These are phyloP conservation scores for Salix brachista DNA, from an alignment of 345 rosid genomes.

Conservation along the genomic window DNA sequence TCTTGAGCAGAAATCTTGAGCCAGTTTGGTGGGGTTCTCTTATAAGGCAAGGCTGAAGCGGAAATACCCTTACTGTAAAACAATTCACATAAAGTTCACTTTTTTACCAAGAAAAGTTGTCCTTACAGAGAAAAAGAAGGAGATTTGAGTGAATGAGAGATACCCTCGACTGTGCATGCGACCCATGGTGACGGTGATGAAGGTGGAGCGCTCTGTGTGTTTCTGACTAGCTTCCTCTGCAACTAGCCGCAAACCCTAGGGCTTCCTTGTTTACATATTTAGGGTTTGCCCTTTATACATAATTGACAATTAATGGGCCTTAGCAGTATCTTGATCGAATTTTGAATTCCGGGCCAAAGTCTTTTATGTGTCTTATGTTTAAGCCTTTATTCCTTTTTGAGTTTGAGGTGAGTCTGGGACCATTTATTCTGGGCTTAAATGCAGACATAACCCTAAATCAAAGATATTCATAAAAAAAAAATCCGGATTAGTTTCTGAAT, in stretches of 20 bases:
- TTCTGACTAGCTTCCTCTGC: constrained; percentile 4
- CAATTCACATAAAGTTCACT: background rate
- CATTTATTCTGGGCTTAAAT: background rate
- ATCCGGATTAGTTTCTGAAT: no score
- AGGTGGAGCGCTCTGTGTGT: background rate
- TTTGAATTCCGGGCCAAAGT: background rate
- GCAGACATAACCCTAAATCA: no score
- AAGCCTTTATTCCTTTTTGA: background rate
- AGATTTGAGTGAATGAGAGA: background rate
- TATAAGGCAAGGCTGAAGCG: constrained; percentile 83
- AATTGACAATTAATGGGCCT: background rate
- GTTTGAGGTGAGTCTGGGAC: background rate
- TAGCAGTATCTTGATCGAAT: background rate
- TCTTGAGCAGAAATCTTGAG: constrained; percentile 62
- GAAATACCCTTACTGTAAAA: constrained; percentile 69
- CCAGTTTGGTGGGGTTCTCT: constrained; percentile 80
- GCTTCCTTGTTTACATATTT: background rate
- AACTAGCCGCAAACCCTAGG: constrained; percentile 17
- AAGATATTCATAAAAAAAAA: no score
- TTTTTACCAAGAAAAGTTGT: background rate
- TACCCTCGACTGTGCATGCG: constrained; percentile 87
- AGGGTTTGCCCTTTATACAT: constrained; percentile 12
- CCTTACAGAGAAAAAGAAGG: background rate
- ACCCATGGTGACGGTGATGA: constrained; percentile 52
- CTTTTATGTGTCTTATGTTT: background rate